Conservation (phyloP, 768 basidiomycete genomes). For the Suillus subalutaceus region DNA sequence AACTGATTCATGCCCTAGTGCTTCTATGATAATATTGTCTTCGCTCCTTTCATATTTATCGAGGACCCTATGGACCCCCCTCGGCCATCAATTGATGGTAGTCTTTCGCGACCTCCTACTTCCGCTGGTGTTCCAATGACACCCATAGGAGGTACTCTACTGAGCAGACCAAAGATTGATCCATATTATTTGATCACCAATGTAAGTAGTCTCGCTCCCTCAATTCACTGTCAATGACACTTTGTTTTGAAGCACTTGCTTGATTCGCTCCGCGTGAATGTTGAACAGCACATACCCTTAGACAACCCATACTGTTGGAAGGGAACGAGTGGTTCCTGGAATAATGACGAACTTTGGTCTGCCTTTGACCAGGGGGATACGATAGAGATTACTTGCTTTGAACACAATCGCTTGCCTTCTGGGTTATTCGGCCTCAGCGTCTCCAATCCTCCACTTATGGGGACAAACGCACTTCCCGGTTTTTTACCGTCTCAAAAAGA, state of each 20-base stretch:
- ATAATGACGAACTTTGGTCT: constrained; percentile 64
- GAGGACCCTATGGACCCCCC: constrained; percentile 79
- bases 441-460: constrained; percentile 31
- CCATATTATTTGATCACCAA: constrained; percentile 89
- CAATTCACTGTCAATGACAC: constrained; percentile 14
- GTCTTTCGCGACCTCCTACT: constrained; percentile 42
- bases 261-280: constrained; percentile 67
- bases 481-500: constrained; percentile 31
- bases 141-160: constrained; percentile 39
- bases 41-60: constrained; percentile 95
- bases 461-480: constrained; percentile 30
- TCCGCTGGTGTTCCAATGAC: constrained; percentile 33
- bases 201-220: constrained; percentile 43
- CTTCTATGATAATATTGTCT: constrained; percentile 95
- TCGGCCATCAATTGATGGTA: constrained; percentile 48
- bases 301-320: constrained; percentile 69
- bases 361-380: constrained; percentile 63
- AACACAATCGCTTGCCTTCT: constrained; percentile 39
- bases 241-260: constrained; percentile 56
- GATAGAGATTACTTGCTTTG: constrained; percentile 55
- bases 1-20: constrained; percentile 51
- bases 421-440: constrained; percentile 45
- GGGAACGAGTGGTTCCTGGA: constrained; percentile 67
- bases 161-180: constrained; percentile 76
- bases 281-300: constrained; percentile 57